Evolutionary conservation across 306 rosid genomes (phyloP).

Genomic region (Castanea mollissima): DNA sequence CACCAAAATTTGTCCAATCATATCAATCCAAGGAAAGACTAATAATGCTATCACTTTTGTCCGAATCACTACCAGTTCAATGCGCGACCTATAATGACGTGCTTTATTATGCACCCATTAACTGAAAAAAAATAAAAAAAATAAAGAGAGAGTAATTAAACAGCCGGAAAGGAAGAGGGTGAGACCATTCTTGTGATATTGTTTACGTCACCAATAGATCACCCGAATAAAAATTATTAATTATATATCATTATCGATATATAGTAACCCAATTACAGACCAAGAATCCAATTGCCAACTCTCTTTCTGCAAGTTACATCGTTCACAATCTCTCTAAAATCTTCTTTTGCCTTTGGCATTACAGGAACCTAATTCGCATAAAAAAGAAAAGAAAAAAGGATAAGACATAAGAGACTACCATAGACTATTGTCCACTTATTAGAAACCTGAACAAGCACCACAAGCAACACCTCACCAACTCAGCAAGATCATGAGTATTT

Average conservation of each 20-base stretch:
- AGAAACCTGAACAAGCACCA: too few relatives aligned
- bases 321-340: background rate
- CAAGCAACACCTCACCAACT: background rate
- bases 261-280: background rate
- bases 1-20: background rate
- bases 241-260: background rate
- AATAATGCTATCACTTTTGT: background rate
- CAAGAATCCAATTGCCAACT: background rate
- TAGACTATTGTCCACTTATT: background rate
- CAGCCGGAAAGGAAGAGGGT: constrained; percentile 1
- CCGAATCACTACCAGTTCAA: background rate
- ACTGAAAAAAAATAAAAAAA: background rate
- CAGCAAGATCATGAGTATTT: background rate
- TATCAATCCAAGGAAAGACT: background rate
- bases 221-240: background rate
- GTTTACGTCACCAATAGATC: background rate
- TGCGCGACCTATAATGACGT: background rate
- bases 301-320: background rate
- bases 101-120: background rate
- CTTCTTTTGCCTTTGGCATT: background rate
- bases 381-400: too few relatives aligned
- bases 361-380: background rate
- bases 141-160: background rate
- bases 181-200: background rate
- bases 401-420: background rate